Conservation (phyloP, 345 rosid genomes). For the Clarkia xantiana region DNA sequence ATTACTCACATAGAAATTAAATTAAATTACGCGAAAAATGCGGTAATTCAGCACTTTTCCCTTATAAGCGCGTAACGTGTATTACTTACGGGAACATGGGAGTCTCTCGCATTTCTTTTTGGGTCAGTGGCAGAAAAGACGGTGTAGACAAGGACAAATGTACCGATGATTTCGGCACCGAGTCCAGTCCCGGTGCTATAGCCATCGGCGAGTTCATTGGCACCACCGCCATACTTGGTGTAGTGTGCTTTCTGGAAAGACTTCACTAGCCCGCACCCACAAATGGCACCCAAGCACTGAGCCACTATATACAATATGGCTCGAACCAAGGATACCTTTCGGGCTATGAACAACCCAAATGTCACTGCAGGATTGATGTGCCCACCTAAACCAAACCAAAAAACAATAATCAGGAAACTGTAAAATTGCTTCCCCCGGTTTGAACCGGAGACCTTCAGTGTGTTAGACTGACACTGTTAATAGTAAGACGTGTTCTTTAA, state of each 20-base stretch:
- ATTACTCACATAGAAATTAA: too few species aligned
- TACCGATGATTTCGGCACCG: slow-evolving; percentile 34
- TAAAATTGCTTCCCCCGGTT: slow-evolving; percentile 61
- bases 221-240: slow-evolving; percentile 24
- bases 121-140: slow-evolving; percentile 38
- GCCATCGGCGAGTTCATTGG: slow-evolving; percentile 15
- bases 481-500: too few species aligned
- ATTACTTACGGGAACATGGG: slow-evolving; percentile 27
- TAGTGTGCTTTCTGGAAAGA: slow-evolving; percentile 27
- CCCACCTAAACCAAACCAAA: slow-evolving; percentile 14
- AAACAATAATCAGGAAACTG: not conserved
- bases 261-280: slow-evolving; percentile 35
- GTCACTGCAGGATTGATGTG: slow-evolving; percentile 19
- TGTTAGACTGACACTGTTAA: slow-evolving; percentile 97
- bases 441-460: slow-evolving; percentile 96
- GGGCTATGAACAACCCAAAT: slow-evolving; percentile 26
- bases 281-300: slow-evolving; percentile 35
- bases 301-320: slow-evolving; percentile 29
- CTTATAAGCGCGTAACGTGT: too few species aligned
- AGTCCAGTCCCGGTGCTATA: slow-evolving; percentile 31
- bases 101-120: slow-evolving; percentile 32
- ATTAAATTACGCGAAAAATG: too few species aligned
- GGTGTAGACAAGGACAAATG: slow-evolving; percentile 37
- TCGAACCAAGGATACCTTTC: slow-evolving; percentile 32
- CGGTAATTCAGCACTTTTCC: too few species aligned